phyloP scores from a whole-genome alignment of 345 rosid genomes.

The Microcos paniculata region DNA sequence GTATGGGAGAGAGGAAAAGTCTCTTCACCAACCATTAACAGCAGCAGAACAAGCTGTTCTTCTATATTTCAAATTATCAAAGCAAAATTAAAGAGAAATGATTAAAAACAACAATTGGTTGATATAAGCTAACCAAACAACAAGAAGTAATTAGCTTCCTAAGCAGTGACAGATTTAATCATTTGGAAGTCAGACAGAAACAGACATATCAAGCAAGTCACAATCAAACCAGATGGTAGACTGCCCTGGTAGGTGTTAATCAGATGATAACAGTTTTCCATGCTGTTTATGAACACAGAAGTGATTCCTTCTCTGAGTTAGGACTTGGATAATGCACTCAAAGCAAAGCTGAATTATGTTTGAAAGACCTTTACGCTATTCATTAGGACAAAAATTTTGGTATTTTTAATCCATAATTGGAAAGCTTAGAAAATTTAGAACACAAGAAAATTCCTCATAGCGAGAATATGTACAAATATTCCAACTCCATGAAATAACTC shows the following conservation, averaged over 20 bases:
- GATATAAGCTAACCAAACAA: neutral
- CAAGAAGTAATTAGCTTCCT: neutral
- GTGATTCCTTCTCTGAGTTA: neutral
- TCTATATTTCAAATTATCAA: neutral
- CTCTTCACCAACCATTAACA: neutral
- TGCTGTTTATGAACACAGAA: too few relatives aligned
- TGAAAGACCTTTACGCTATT: neutral
- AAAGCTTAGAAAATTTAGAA: neutral
- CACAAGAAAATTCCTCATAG: neutral
- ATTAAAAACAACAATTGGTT: neutral
- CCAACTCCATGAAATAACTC: neutral
- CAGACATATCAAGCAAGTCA: neutral
- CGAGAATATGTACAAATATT: neutral
- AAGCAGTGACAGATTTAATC: neutral
- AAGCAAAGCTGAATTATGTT: constrained; percentile 3
- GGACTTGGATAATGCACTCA: neutral
- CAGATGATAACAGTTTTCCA: neutral
- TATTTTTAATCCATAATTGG: neutral
- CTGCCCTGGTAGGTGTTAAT: neutral
- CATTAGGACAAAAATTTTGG: neutral
- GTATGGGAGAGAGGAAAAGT: neutral
- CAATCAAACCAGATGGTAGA: neutral
- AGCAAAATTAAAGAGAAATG: neutral
- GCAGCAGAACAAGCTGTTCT: neutral
- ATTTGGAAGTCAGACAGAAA: neutral